phyloP scores from a whole-genome alignment of 1,284 basidiomycete species.

The Tylopilus sp. region DNA sequence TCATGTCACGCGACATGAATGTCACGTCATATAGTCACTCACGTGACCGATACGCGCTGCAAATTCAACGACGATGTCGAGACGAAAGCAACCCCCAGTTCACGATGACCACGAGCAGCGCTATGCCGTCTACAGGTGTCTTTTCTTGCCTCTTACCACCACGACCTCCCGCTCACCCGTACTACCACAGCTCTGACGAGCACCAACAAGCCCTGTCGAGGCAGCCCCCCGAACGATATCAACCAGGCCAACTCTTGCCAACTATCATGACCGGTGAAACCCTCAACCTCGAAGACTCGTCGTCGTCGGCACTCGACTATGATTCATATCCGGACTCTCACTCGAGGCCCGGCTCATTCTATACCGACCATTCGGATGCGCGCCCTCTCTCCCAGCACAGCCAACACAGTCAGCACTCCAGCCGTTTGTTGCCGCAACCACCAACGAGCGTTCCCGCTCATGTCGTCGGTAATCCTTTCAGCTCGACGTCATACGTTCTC shows the following conservation, averaged over 20 bases:
- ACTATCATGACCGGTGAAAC: constrained; percentile 37
- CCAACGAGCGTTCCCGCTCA: constrained; percentile 14
- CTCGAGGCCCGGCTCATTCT: constrained; percentile 22
- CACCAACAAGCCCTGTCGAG: constrained; percentile 6
- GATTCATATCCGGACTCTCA: constrained; percentile 30
- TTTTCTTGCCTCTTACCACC: neutral
- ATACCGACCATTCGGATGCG: constrained; percentile 23
- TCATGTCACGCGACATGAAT: constrained; percentile 15
- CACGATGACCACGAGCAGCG: neutral
- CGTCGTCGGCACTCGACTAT: constrained; percentile 21
- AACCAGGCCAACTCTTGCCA: constrained; percentile 34
- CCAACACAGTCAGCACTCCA: constrained; percentile 24
- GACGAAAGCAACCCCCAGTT: constrained; percentile 24
- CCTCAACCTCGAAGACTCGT: constrained; percentile 31
- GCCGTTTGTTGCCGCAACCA: constrained; percentile 22
- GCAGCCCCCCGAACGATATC: constrained; percentile 29
- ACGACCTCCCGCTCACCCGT: constrained; percentile 1
- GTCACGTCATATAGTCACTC: constrained; percentile 18
- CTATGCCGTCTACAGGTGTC: constrained; percentile 8
- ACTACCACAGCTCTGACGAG: constrained; percentile 9
- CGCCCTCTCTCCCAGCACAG: constrained; percentile 29
- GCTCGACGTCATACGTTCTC: constrained; percentile 19
- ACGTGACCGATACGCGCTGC: constrained; percentile 26
- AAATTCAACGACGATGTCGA: constrained; percentile 18
- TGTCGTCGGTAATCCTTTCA: constrained; percentile 27